A percentile compares a stretch with the other conserved stretches of the same genome.
These are phyloP conservation scores for Phlyctochytrium planicorne DNA, from an alignment of 192 early-diverging fungal genomes.

Conservation along the genomic window DNA sequence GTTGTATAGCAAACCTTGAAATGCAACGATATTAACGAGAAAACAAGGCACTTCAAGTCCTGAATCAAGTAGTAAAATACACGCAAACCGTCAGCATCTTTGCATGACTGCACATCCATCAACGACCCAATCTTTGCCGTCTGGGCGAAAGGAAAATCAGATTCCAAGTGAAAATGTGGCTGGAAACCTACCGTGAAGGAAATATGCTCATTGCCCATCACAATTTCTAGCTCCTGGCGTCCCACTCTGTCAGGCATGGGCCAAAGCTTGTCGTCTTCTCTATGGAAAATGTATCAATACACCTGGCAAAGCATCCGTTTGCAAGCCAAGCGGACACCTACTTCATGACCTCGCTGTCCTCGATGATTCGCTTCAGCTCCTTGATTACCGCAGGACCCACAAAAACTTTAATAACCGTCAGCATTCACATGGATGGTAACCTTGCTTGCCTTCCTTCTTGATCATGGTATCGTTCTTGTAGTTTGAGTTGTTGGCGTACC, in stretches of 20 bases:
- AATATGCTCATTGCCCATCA: conserved; percentile 84
- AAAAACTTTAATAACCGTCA: conserved; percentile 51
- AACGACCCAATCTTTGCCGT: conserved; percentile 91
- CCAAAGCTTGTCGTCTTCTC: conserved; percentile 91
- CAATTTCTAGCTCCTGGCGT: conserved; percentile 91
- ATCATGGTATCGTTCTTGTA: conserved; percentile 98
- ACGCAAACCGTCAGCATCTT: conserved; percentile 92
- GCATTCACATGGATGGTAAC: conserved; percentile 24
- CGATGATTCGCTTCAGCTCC: conserved; percentile 87
- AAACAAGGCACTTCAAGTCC: conserved; percentile 94
- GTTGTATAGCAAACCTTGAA: no score
- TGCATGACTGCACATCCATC: conserved; percentile 81
- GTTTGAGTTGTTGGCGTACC: conserved; percentile 97
- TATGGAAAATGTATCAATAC: no score
- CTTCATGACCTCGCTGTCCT: conserved; percentile 89
- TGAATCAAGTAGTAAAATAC: conserved; percentile 97
- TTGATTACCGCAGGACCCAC: conserved; percentile 76
- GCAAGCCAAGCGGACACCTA: conserved; percentile 29
- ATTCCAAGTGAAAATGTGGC: neutral
- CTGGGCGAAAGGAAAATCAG: conserved; percentile 42
- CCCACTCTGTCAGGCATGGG: conserved; percentile 87
- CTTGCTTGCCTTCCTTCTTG: conserved; percentile 89
- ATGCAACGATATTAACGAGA: conserved; percentile 92
- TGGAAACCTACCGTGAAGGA: conserved; percentile 73
- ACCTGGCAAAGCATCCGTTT: neutral